Evolutionary conservation across 345 rosid species (phyloP).

Genomic region (Theobroma cacao): DNA sequence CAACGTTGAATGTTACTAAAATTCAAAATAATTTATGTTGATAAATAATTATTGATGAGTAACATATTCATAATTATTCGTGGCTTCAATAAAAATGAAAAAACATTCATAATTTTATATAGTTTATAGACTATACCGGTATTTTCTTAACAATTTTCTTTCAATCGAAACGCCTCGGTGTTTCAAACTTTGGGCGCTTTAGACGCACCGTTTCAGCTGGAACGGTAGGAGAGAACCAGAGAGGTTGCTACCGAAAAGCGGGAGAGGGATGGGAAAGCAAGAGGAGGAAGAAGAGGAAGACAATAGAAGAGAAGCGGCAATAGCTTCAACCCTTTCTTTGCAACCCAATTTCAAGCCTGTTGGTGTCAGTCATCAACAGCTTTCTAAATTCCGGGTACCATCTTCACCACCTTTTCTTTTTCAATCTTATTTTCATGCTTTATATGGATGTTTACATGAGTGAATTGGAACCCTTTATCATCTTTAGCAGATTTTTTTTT

Average conservation of each 20-base stretch:
- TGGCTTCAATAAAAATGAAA: no score
- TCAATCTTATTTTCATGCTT: not conserved
- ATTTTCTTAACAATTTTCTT: not conserved
- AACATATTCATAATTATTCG: no score
- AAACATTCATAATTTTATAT: no score
- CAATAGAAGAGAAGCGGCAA: slow-evolving; percentile 48
- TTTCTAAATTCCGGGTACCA: slow-evolving; percentile 55
- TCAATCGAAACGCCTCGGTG: not conserved
- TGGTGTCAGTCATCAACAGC: slow-evolving; percentile 40
- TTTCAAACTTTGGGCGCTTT: not conserved
- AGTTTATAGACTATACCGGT: no score
- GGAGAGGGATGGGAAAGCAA: not conserved
- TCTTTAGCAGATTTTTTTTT: not conserved
- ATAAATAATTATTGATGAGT: no score
- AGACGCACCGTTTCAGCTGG: not conserved
- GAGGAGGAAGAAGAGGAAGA: slow-evolving; percentile 41
- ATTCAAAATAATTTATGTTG: no score
- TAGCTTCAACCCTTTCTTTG: slow-evolving; percentile 43
- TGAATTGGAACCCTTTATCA: not conserved
- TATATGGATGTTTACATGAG: not conserved
- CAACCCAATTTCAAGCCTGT: slow-evolving; percentile 40
- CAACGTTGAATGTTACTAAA: no score
- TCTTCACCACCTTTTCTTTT: not conserved
- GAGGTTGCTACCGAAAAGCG: not conserved
- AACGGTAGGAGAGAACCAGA: not conserved